Evolutionary conservation across 2,329 filamentous ascomycete species (phyloP).

Genomic region (Botrytis squamosa): DNA sequence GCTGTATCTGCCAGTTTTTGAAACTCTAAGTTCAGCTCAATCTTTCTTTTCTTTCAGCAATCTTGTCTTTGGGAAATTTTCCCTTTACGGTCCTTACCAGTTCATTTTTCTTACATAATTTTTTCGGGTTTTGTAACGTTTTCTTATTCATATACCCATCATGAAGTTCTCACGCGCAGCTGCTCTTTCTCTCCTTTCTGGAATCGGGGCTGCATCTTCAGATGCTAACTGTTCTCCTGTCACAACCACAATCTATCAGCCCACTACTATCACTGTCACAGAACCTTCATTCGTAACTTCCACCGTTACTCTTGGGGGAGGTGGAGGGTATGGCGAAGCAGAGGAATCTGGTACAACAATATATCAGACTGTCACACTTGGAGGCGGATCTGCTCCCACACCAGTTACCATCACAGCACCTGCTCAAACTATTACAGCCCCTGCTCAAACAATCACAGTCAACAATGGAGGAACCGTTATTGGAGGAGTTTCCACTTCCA

Average conservation of each 20-base stretch:
- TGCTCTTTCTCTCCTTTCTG: slow-evolving; percentile 8
- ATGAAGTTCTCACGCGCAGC: slow-evolving; percentile 17
- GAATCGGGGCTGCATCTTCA: slow-evolving; percentile 9
- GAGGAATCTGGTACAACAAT: neutral
- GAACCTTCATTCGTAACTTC: neutral
- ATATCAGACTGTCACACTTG: slow-evolving; percentile 12
- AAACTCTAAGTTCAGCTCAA: neutral
- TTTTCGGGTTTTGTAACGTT: neutral
- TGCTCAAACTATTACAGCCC: slow-evolving; percentile 1
- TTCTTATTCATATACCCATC: neutral
- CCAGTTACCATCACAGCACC: slow-evolving; percentile 13
- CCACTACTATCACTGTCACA: slow-evolving; percentile 10
- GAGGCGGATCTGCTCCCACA: neutral
- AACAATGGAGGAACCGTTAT: neutral
- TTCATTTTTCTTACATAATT: neutral
- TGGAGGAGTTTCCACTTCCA: neutral
- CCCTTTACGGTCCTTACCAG: slow-evolving; percentile 16
- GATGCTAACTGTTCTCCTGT: slow-evolving; percentile 12
- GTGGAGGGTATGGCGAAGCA: neutral
- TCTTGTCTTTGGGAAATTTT: slow-evolving; percentile 6
- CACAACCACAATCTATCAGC: slow-evolving; percentile 18
- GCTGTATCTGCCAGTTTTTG: neutral
- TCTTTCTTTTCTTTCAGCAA: neutral
- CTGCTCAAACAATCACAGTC: slow-evolving; percentile 4
- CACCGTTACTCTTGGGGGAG: slow-evolving; percentile 3